These are phyloP conservation scores for Talaromyces ruber DNA, from an alignment of 495 filamentous ascomycete genomes.

Conservation along the genomic window DNA sequence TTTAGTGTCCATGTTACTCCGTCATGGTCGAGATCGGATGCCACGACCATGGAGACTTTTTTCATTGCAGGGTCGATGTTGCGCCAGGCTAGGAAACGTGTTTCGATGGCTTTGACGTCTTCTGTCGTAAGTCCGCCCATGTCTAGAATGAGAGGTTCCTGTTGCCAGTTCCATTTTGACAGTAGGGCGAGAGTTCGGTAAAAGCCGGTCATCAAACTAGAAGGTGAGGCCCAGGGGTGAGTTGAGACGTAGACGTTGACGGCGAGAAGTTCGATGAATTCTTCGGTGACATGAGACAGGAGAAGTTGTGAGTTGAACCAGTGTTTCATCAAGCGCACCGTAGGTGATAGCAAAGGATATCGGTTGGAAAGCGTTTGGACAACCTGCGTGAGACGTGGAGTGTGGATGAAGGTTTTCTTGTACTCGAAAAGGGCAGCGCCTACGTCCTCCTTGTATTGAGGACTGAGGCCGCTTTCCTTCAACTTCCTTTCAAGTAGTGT, in stretches of 20 bases:
- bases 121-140: slow-evolving; percentile 44
- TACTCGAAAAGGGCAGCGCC: slow-evolving; percentile 60
- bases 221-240: slow-evolving; percentile 72
- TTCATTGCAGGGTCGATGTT: slow-evolving; percentile 86
- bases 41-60: slow-evolving; percentile 70
- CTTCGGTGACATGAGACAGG: slow-evolving; percentile 61
- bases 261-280: slow-evolving; percentile 74
- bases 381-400: slow-evolving; percentile 71
- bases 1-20: slow-evolving; percentile 74
- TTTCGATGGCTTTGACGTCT: slow-evolving; percentile 49
- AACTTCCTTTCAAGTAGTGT: slow-evolving; percentile 67
- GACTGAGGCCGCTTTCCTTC: slow-evolving; percentile 59
- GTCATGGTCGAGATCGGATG: slow-evolving; percentile 65
- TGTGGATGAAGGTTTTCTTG: slow-evolving; percentile 60
- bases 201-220: slow-evolving; percentile 73
- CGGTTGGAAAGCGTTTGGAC: slow-evolving; percentile 71
- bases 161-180: slow-evolving; percentile 84
- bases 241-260: slow-evolving; percentile 70
- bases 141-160: slow-evolving; percentile 72
- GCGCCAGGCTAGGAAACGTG: slow-evolving; percentile 65
- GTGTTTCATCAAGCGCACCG: slow-evolving; percentile 78
- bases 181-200: slow-evolving; percentile 68
- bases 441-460: slow-evolving; percentile 53
- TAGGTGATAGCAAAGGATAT: slow-evolving; percentile 71
- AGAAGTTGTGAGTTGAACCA: slow-evolving; percentile 88